Conservation (phyloP, 2,329 filamentous ascomycete genomes). For the Colletotrichum horii region DNA sequence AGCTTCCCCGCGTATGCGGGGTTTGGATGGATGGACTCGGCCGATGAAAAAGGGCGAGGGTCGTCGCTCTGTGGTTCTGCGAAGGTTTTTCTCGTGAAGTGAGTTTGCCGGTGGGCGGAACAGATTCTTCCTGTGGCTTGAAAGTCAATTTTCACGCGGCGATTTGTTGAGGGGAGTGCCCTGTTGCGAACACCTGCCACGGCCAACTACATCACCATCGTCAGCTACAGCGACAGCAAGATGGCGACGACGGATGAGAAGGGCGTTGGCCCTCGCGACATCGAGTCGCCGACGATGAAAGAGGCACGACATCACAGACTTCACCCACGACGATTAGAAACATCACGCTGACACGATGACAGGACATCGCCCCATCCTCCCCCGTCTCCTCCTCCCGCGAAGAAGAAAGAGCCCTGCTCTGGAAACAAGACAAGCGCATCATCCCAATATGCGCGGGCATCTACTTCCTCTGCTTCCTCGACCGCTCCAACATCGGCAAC, state of each 20-base stretch:
- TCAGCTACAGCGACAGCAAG: neutral
- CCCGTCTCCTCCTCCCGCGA: neutral
- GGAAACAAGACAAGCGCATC: slow-evolving; percentile 68
- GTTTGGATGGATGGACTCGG: neutral
- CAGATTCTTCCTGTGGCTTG: neutral
- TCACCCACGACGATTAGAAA: accelerated
- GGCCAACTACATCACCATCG: neutral
- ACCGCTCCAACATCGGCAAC: slow-evolving; percentile 73
- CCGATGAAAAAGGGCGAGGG: neutral
- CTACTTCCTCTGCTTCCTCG: slow-evolving; percentile 72
- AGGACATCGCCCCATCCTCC: neutral
- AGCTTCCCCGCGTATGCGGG: slow-evolving; percentile 1
- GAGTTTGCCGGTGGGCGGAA: neutral
- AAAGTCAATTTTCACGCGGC: neutral
- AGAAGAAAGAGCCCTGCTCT: slow-evolving; percentile 46
- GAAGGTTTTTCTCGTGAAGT: neutral
- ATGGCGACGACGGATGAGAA: neutral
- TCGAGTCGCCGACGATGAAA: slow-evolving; percentile 3
- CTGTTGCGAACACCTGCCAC: neutral
- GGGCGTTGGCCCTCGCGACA: neutral
- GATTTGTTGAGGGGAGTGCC: neutral
- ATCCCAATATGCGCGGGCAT: slow-evolving; percentile 67
- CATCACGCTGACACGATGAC: neutral
- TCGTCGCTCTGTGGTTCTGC: neutral
- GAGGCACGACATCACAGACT: neutral